A percentile compares a stretch with the other conserved stretches of the same genome.
These are phyloP conservation scores for Termitomyces sp. DNA, from an alignment of 1,284 basidiomycete species.

Conservation along the genomic window DNA sequence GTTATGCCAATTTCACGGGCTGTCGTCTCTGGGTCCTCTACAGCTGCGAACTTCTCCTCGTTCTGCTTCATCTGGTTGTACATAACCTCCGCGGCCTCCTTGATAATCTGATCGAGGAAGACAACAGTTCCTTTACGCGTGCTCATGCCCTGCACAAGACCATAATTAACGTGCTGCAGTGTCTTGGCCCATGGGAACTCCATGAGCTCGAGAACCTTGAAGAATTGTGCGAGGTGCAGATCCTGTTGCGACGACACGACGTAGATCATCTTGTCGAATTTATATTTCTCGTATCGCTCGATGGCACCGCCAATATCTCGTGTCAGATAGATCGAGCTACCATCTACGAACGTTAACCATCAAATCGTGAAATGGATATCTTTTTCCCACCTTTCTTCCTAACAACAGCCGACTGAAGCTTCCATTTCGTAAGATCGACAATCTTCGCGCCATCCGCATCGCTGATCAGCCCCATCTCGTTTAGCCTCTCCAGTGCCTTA, in stretches of 20 bases:
- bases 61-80: constrained; percentile 96
- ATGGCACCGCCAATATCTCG: constrained; percentile 94
- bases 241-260: constrained; percentile 95
- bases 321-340: constrained; percentile 97
- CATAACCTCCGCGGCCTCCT: constrained; percentile 89
- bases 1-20: constrained; percentile 90
- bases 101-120: constrained; percentile 93
- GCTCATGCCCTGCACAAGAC: constrained; percentile 93
- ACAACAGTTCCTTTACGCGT: constrained; percentile 96
- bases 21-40: constrained; percentile 85
- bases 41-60: constrained; percentile 85
- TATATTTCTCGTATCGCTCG: constrained; percentile 89
- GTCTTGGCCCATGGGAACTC: constrained; percentile 80
- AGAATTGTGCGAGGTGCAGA: constrained; percentile 89
- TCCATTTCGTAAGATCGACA: constrained; percentile 83
- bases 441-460: constrained; percentile 73
- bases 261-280: constrained; percentile 99
- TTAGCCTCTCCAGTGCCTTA: constrained; percentile 57
- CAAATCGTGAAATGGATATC: neutral
- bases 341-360: constrained; percentile 50
- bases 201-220: constrained; percentile 93
- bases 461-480: constrained; percentile 53
- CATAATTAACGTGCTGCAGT: constrained; percentile 91
- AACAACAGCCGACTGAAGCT: constrained; percentile 88
- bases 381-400: constrained; percentile 69